Evolutionary conservation across 345 rosid genomes (phyloP).

Genomic region (Gossypium rotundifolium): DNA sequence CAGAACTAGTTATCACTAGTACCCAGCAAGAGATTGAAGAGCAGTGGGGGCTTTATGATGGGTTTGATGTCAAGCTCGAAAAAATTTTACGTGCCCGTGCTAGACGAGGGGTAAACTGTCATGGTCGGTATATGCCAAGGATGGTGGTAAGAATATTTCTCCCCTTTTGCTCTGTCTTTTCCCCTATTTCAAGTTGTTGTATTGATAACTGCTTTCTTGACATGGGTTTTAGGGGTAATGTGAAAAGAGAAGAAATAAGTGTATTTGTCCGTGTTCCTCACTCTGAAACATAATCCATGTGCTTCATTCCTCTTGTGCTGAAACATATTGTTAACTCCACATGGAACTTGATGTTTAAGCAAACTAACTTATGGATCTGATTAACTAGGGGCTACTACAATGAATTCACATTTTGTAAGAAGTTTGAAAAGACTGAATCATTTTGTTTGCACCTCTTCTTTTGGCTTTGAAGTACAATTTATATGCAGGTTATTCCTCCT

Average conservation of each 20-base stretch:
- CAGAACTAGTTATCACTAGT: conserved; percentile 94
- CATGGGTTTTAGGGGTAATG: not conserved
- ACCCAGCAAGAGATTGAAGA: conserved; percentile 94
- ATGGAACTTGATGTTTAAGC: not conserved
- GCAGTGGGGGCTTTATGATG: conserved; percentile 99
- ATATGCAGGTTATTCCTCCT: conserved; percentile 86
- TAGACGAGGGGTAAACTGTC: conserved; percentile 90
- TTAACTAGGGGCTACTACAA: not conserved
- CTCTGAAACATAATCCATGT: not conserved
- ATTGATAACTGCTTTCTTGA: not conserved
- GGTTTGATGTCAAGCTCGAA: conserved; percentile 95
- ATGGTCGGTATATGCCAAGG: conserved; percentile 94
- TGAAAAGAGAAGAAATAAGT: not conserved
- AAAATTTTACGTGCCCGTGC: conserved; percentile 87
- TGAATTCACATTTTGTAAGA: too few relatives aligned
- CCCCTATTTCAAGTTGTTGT: not conserved
- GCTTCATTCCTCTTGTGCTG: not conserved
- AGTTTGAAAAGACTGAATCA: not conserved
- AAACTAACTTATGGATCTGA: not conserved
- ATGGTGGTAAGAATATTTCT: conserved; percentile 62
- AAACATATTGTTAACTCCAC: not conserved
- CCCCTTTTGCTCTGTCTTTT: not conserved
- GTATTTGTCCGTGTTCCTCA: not conserved
- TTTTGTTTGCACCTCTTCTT: conserved; percentile 2
- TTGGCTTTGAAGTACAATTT: conserved; percentile 8